A percentile compares a stretch with the other conserved stretches of the same genome.
Conservation (phyloP, 495 filamentous ascomycete species). For the Articulospora tetracladia region DNA sequence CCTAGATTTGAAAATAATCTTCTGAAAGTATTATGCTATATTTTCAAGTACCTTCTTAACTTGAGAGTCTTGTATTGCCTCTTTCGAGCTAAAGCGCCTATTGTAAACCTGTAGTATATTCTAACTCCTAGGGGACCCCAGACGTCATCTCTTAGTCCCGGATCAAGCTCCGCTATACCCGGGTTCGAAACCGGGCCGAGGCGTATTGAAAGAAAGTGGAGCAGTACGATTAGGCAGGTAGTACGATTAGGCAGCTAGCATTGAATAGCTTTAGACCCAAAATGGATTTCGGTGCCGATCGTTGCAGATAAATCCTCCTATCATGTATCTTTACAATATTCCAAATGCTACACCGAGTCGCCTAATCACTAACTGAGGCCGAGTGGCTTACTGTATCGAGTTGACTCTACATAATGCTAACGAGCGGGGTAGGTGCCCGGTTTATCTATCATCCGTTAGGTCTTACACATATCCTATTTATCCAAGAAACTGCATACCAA, state of each 20-base stretch:
- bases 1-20: not conserved
- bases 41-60: not conserved
- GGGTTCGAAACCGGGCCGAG: not conserved
- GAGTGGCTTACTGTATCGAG: not conserved
- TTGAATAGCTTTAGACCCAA: not conserved
- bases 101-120: not conserved
- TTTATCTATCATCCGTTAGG: not conserved
- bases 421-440: not conserved
- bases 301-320: not conserved
- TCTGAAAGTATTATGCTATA: not conserved
- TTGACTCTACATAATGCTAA: not conserved
- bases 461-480: not conserved
- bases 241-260: not conserved
- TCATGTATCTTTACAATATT: too few species aligned
- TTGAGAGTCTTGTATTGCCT: not conserved
- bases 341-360: too few species aligned
- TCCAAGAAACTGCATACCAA: not conserved
- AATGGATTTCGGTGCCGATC: too few species aligned
- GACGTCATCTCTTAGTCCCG: not conserved
- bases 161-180: not conserved
- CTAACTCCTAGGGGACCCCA: not conserved
- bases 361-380: not conserved
- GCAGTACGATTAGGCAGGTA: too few species aligned
- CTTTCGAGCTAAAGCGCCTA: not conserved
- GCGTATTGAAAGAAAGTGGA: not conserved